Evolutionary conservation across 2,329 filamentous ascomycete species (phyloP).

Genomic region (Xylariaceae sp.): DNA sequence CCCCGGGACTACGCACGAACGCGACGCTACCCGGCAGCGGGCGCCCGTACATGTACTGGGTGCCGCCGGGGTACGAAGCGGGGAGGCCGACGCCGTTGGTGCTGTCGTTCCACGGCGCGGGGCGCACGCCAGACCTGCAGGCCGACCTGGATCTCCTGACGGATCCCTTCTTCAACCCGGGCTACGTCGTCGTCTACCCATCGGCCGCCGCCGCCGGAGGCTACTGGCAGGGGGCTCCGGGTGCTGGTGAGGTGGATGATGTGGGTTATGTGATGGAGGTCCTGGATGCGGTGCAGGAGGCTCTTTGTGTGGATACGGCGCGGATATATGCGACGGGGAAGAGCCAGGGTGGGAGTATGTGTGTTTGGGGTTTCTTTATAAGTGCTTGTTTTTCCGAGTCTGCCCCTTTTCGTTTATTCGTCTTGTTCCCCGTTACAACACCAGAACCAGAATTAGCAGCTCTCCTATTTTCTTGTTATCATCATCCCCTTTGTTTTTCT

Average conservation of each 20-base stretch:
- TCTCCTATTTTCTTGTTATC: no score
- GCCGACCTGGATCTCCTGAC: conserved; percentile 25
- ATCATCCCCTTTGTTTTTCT: no score
- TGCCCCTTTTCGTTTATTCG: no score
- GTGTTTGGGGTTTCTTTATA: no score
- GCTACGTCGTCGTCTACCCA: conserved; percentile 26
- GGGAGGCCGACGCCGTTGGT: conserved; percentile 15
- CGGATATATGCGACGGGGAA: conserved; percentile 29
- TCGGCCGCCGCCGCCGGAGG: neutral
- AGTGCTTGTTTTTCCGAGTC: no score
- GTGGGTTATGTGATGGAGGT: conserved; percentile 22
- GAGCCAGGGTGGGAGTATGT: conserved; percentile 21
- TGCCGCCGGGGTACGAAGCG: conserved; percentile 18
- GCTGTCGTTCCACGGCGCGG: conserved; percentile 23
- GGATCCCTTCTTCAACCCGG: conserved; percentile 21
- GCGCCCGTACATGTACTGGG: conserved; percentile 20
- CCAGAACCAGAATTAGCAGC: no score
- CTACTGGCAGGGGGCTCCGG: neutral
- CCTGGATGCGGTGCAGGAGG: conserved; percentile 27
- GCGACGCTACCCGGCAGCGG: conserved; percentile 8
- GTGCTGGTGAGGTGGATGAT: conserved; percentile 20
- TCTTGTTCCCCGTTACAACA: no score
- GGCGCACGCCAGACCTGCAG: conserved; percentile 19
- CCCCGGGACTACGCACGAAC: conserved; percentile 6
- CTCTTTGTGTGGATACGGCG: conserved; percentile 23